Evolutionary conservation across 192 early-diverging fungal genomes (phyloP), one percentile per base, ranked within the genome.

Genomic region (Dispira parvispora): DNA sequence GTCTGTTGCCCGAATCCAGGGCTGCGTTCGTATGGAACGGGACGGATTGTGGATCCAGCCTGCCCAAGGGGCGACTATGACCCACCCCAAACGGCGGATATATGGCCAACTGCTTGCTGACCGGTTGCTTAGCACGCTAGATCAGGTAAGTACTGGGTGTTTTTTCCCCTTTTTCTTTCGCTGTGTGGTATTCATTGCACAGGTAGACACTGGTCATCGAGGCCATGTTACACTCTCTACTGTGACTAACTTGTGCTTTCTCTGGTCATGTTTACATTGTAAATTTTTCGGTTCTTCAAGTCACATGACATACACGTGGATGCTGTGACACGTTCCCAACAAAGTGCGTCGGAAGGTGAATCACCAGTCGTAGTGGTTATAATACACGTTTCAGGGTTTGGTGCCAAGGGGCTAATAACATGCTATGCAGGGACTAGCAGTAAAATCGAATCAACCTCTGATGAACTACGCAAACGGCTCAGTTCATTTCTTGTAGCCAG

Each of bases 1-100:
- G 16, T 18, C 55, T 18, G 26, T 57, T 9, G 55, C 27, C 16
- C 55, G 55, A 26, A 57, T 57, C 26, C 55, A 57, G 28, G 55
- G 55, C 8, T 11, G 9, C 26, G 27, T 57, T 32, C 55, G 55
- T n/a, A 38, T 18, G 8, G 55, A 57, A 38, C 20, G 55, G 9
- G 55, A 38, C 27, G 55, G 55, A 26, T 8, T 57, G 18, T 38
- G 55, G 23, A 57, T 57, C 8, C 55, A 16, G 26, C 55, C 55
- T 25, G 55, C 26, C 26, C 38, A 18, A 1, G n/a, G 16, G 38
- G 27, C 8, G 26, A 11, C 23, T 18, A 18, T 18, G 55, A 13
- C 28, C 55, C 26, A 38, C 9, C 27, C 28, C 55, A 57, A 57
- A 26, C 55, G 55, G 27, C 26, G 26, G 55, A 5, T 57, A 38